A percentile compares a stretch with the other conserved stretches of the same genome.
Evolutionary conservation across 1,284 basidiomycete species (phyloP).

Genomic region (Cutaneotrichosporon sp.): DNA sequence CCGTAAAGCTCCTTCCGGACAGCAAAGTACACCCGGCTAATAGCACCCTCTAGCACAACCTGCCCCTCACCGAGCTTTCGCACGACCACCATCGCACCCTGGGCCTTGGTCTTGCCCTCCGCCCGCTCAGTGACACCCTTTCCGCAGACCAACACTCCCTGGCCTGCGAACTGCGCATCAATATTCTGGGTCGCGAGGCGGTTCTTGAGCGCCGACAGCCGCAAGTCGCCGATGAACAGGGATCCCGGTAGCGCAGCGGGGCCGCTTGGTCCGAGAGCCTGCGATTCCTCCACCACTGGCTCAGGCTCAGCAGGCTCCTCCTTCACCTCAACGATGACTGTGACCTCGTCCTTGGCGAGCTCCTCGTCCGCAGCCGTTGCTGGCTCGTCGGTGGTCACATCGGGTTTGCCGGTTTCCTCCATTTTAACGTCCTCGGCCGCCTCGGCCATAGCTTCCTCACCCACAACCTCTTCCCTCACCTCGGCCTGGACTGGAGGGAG

Average conservation of each 20-base stretch:
- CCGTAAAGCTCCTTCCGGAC: conserved; percentile 83
- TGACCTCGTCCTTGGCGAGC: conserved; percentile 3
- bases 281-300: background rate
- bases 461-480: conserved; percentile 9
- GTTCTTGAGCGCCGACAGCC: conserved; percentile 76
- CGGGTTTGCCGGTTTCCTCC: conserved; percentile 5
- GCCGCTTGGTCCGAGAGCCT: conserved; percentile 47
- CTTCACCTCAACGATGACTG: conserved; percentile 13
- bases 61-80: conserved; percentile 75
- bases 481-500: conserved; percentile 51
- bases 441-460: background rate
- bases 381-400: conserved; percentile 8
- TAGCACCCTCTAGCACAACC: conserved; percentile 80
- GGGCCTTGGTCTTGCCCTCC: conserved; percentile 55
- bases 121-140: conserved; percentile 51
- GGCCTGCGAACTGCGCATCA: conserved; percentile 84
- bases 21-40: conserved; percentile 80
- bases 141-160: conserved; percentile 91
- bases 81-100: conserved; percentile 77
- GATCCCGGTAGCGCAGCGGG: conserved; percentile 71
- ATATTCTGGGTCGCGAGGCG: conserved; percentile 68
- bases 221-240: conserved; percentile 92
- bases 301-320: conserved; percentile 3
- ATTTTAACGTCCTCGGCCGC: background rate
- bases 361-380: conserved; percentile 6